A percentile compares a stretch with the other conserved stretches of the same genome.
Conservation (phyloP, 345 rosid species). For the Linum lewisii region DNA sequence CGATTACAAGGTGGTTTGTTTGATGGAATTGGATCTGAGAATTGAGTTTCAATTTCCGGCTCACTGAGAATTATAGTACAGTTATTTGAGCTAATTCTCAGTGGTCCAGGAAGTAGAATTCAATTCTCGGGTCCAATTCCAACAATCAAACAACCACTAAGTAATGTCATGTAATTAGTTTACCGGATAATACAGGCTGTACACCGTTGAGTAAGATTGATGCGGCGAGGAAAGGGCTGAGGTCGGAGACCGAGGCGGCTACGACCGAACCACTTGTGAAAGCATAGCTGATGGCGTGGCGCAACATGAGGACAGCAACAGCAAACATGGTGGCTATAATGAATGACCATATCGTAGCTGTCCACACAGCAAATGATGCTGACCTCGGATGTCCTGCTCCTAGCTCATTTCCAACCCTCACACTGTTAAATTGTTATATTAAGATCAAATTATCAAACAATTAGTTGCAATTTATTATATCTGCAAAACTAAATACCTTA, state of each 20-base stretch:
- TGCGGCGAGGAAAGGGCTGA: constrained; percentile 43
- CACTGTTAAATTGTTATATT: constrained; percentile 19
- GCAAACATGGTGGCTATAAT: constrained; percentile 35
- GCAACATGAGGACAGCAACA: constrained; percentile 27
- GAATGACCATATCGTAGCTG: constrained; percentile 36
- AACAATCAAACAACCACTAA: too few relatives aligned
- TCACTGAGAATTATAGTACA: too few relatives aligned
- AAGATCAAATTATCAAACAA: not conserved
- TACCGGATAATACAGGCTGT: constrained; percentile 67
- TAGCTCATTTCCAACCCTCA: constrained; percentile 60
- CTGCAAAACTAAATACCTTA: constrained; percentile 13
- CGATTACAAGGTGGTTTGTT: too few relatives aligned
- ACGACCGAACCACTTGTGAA: constrained; percentile 51
- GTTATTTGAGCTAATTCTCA: too few relatives aligned
- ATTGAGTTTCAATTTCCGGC: too few relatives aligned
- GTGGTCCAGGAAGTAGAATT: too few relatives aligned
- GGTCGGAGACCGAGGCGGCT: constrained; percentile 42
- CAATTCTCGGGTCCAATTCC: too few relatives aligned
- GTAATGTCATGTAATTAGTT: too few relatives aligned
- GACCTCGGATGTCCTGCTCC: constrained; percentile 70
- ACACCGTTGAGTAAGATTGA: constrained; percentile 42
- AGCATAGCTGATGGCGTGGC: constrained; percentile 43
- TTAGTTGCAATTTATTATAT: not conserved
- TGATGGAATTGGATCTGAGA: too few relatives aligned
- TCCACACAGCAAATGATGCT: constrained; percentile 39